phyloP scores from a whole-genome alignment of 345 rosid species.

The Populus pruinosa region DNA sequence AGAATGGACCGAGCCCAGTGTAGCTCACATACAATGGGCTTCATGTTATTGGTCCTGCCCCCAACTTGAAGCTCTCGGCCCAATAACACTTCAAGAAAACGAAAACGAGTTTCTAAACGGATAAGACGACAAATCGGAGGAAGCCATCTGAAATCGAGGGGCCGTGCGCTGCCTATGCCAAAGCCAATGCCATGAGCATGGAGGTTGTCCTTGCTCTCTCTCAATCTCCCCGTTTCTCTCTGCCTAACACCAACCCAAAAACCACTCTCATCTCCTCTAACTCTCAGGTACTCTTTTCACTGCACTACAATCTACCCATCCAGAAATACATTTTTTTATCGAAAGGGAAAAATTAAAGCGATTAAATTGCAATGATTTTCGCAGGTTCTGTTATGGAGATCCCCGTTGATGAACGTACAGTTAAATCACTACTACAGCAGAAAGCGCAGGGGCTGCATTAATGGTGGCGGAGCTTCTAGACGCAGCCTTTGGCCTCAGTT shows the following conservation, averaged over 20 bases:
- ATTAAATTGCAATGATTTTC: background rate
- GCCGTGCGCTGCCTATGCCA: slow-evolving; percentile 32
- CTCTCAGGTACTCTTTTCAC: slow-evolving; percentile 35
- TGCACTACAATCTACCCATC: background rate
- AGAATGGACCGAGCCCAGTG: no score
- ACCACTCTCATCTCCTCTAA: slow-evolving; percentile 12
- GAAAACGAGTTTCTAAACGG: background rate
- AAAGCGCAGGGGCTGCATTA: slow-evolving; percentile 20
- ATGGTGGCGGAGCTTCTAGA: slow-evolving; percentile 1
- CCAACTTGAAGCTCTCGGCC: no score
- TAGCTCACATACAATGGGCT: no score
- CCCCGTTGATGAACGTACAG: background rate
- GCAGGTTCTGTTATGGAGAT: slow-evolving; percentile 42
- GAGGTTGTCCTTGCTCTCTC: slow-evolving; percentile 39
- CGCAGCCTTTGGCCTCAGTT: background rate
- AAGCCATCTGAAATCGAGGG: slow-evolving; percentile 18
- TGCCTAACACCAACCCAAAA: slow-evolving; percentile 11
- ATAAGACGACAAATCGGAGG: background rate
- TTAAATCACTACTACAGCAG: background rate
- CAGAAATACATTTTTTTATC: background rate
- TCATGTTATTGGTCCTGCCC: no score
- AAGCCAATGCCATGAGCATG: slow-evolving; percentile 49
- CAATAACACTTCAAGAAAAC: no score
- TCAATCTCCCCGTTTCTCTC: slow-evolving; percentile 23
- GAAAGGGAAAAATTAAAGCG: background rate